A percentile compares a stretch with the other conserved stretches of the same genome.
These are phyloP conservation scores for Claviceps maximensis DNA, from an alignment of 2,329 filamentous ascomycete species.

Conservation along the genomic window DNA sequence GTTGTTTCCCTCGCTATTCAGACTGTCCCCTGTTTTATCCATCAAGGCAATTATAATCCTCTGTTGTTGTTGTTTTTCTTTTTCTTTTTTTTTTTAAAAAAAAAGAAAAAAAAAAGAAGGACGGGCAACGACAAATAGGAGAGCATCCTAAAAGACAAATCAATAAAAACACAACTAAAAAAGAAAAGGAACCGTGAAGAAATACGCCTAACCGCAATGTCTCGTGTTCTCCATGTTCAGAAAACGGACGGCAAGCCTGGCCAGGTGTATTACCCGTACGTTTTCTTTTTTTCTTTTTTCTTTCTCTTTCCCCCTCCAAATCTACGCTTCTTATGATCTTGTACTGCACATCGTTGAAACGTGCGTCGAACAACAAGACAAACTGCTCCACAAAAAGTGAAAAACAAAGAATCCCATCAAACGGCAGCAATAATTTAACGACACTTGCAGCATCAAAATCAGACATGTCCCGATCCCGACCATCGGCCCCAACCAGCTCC, in stretches of 20 bases:
- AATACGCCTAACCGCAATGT: constrained; percentile 24
- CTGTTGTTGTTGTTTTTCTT: no score
- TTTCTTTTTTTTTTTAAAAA: no score
- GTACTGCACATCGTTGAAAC: not conserved
- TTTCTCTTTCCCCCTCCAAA: not conserved
- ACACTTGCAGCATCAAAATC: constrained; percentile 36
- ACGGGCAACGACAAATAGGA: no score
- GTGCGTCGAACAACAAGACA: not conserved
- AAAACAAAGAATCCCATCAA: not conserved
- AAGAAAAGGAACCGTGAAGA: not conserved
- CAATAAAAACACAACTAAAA: no score
- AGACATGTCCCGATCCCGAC: constrained; percentile 48
- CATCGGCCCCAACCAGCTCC: constrained; percentile 53
- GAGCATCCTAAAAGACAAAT: no score
- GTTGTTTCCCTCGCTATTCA: no score
- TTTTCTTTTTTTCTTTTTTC: no score
- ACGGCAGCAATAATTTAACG: not conserved
- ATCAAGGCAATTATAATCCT: no score
- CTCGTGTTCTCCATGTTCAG: constrained; percentile 47
- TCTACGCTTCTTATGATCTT: not conserved
- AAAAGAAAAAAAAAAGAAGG: no score
- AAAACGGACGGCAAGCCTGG: constrained; percentile 69
- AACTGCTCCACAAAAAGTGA: no score
- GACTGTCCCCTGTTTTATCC: no score
- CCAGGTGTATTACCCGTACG: constrained; percentile 71